A percentile compares a stretch with the other conserved stretches of the same genome.
These are phyloP conservation scores for Solidago caesia DNA, from an alignment of 129 eudicot genomes.

Conservation along the genomic window DNA sequence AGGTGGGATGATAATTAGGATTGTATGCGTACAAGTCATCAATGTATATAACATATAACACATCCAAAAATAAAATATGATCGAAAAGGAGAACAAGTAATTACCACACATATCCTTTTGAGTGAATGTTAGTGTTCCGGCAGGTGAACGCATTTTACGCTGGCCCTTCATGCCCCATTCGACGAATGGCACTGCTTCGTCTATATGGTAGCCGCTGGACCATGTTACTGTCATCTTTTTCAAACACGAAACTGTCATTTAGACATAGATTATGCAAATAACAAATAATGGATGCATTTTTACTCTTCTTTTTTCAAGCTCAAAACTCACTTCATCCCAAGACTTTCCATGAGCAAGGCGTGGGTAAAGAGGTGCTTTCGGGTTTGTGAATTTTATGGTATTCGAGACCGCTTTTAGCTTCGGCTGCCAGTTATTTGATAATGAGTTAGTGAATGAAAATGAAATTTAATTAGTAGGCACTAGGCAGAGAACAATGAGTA, in stretches of 20 bases:
- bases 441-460: background rate
- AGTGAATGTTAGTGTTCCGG: conserved; percentile 66
- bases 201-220: conserved; percentile 77
- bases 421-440: conserved; percentile 49
- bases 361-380: conserved; percentile 77
- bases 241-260: conserved; percentile 11
- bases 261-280: background rate
- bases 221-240: conserved; percentile 85
- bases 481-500: background rate
- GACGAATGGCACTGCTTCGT: conserved; percentile 65
- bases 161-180: conserved; percentile 52
- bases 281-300: background rate
- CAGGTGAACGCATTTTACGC: conserved; percentile 43
- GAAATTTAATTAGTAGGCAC: background rate
- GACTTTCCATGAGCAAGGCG: conserved; percentile 78
- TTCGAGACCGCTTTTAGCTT: conserved; percentile 60
- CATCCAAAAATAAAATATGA: background rate
- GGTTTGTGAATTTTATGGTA: conserved; percentile 53
- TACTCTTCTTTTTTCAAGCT: background rate
- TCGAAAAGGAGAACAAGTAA: background rate
- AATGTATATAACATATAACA: background rate
- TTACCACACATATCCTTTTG: conserved; percentile 71
- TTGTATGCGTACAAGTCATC: background rate
- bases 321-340: conserved; percentile 66
- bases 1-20: too few species aligned